phyloP scores from a whole-genome alignment of 371 early-diverging fungal genomes.

The Mucor plumbeus region DNA sequence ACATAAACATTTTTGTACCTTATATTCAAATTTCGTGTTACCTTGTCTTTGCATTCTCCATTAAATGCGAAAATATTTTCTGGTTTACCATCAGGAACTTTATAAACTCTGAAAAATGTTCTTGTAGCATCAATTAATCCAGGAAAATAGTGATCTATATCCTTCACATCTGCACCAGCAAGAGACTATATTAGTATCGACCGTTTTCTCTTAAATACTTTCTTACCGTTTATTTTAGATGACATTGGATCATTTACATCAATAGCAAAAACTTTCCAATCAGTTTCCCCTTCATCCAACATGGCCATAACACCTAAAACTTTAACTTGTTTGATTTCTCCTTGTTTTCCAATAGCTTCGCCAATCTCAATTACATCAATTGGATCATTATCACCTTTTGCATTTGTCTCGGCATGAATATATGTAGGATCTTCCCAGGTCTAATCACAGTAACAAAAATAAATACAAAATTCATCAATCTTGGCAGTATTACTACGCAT shows the following conservation, averaged over 20 bases:
- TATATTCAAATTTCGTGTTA: slow-evolving; percentile 10
- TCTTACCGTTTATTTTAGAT: slow-evolving; percentile 80
- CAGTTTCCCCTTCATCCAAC: slow-evolving; percentile 99
- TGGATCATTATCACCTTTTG: slow-evolving; percentile 98
- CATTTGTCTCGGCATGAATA: slow-evolving; percentile 86
- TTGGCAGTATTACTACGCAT: background rate
- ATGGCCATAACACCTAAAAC: slow-evolving; percentile 97
- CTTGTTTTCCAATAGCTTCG: slow-evolving; percentile 83
- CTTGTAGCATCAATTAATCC: slow-evolving; percentile 91
- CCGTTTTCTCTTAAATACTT: background rate
- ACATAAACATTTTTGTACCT: background rate
- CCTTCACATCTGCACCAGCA: slow-evolving; percentile 75
- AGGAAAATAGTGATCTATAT: slow-evolving; percentile 91
- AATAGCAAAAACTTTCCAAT: slow-evolving; percentile 99
- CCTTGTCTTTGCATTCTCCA: slow-evolving; percentile 87
- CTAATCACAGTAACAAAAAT: slow-evolving; percentile 33
- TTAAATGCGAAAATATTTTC: slow-evolving; percentile 95
- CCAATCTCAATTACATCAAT: slow-evolving; percentile 99
- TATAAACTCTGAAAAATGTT: slow-evolving; percentile 98
- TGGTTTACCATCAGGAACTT: slow-evolving; percentile 97
- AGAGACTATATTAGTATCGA: background rate
- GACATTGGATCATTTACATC: slow-evolving; percentile 96
- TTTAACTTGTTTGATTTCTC: slow-evolving; percentile 99
- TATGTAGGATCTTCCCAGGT: slow-evolving; percentile 99
- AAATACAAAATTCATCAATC: background rate